Base-by-base conservation (phyloP, 257 asterid species). In the Solanum lycopersicoides region DNA sequence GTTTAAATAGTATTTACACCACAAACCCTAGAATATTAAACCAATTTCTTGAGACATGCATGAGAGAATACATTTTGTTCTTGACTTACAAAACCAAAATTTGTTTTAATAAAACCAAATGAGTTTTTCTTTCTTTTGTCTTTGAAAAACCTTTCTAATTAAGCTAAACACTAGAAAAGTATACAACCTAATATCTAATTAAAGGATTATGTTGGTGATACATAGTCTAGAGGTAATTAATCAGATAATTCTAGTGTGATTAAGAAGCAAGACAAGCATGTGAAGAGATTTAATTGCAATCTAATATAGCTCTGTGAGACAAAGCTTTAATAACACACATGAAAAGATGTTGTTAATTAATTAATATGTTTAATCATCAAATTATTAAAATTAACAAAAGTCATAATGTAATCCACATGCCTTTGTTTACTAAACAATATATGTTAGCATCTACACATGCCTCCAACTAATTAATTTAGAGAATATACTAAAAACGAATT, bases 251-350 rank as follows among this genome's bases (percentile, higher is more conserved):
- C 88, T 88, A 84, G 90, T 82, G 92, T 89, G 85, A 89, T 85
- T 21, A 88, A 82, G 84, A 91, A 91, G 93, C 85, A 82, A 73
- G 45, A 85, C 41, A 88, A 90, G 83, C 94, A 93, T 90, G 94
- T 93, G 95, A 80, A 80, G 83, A 84, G 92, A 90, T 87, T 90
- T 92, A 92, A 93, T 88, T 93, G 92, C 93, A 88, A 87, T 89
- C 88, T 86, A 83, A 88, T 37, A 45, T 88, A 71, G 79, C 83
- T 86, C 69, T 20, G 10, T 53, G 63, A 45, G 83, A 86, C 84
- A 79, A 80, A n/a, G 87, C 87, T 88, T 89, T 90, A 90, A 71
- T 76, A 53, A 34, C 68, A 85, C 90, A 87, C 89, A 87, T 87
- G 90, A 90, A 83, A 89, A 86, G 89, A 89, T 87, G 84, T 83